These are phyloP conservation scores for Lactarius evosmus DNA, from an alignment of 768 basidiomycete species.

Conservation along the genomic window DNA sequence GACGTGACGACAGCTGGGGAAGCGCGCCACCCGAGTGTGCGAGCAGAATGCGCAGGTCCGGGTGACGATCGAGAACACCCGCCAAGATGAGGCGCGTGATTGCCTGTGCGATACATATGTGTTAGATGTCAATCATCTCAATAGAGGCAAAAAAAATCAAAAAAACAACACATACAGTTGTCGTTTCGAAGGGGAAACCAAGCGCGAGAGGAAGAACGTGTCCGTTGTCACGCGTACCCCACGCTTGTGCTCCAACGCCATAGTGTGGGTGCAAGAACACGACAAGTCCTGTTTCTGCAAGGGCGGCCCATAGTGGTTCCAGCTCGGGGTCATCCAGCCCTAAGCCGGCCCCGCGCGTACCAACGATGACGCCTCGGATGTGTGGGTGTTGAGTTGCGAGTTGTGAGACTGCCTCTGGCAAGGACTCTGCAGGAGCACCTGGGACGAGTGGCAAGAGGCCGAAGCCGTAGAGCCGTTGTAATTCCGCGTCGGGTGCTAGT, in stretches of 20 bases:
- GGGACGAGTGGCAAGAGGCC: conserved; percentile 83
- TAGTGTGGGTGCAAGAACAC: conserved; percentile 88
- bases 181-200: conserved; percentile 90
- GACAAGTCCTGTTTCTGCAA: conserved; percentile 65
- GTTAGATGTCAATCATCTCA: not conserved
- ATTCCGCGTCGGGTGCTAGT: conserved; percentile 34
- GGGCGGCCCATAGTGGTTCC: conserved; percentile 79
- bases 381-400: conserved; percentile 57
- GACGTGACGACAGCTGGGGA: conserved; percentile 76
- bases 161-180: conserved; percentile 55
- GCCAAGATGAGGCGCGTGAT: conserved; percentile 77
- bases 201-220: conserved; percentile 85
- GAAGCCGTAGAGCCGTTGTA: conserved; percentile 77
- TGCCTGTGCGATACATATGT: conserved; percentile 40
- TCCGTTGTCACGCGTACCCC: conserved; percentile 76
- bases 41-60: conserved; percentile 68
- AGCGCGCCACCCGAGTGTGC: conserved; percentile 88
- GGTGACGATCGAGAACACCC: conserved; percentile 78
- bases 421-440: conserved; percentile 48
- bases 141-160: not conserved
- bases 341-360: conserved; percentile 71
- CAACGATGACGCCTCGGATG: conserved; percentile 77
- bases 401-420: conserved; percentile 65
- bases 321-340: conserved; percentile 78
- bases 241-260: conserved; percentile 68